Evolutionary conservation across 1,284 basidiomycete genomes (phyloP).

Genomic region (Ceratobasidium sp.): DNA sequence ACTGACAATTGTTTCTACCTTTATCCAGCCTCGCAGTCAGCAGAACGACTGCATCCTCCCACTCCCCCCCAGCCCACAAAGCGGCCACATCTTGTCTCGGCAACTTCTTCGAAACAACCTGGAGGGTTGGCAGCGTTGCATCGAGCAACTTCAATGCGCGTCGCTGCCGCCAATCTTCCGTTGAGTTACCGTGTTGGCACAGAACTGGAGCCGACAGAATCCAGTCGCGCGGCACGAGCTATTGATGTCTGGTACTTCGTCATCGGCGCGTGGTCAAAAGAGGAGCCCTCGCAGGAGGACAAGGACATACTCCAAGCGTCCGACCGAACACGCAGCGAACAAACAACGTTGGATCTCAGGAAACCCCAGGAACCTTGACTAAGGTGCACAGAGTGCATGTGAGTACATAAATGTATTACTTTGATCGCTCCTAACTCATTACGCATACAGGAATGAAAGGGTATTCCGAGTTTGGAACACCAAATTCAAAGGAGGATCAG

Average conservation of each 20-base stretch:
- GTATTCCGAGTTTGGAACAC: constrained; percentile 5
- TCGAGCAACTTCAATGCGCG: neutral
- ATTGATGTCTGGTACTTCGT: neutral
- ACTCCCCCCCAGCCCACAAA: too few species aligned
- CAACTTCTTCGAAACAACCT: too few species aligned
- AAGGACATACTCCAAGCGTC: neutral
- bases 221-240: neutral
- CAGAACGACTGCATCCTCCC: too few species aligned
- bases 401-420: neutral
- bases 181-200: neutral
- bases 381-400: constrained; percentile 13
- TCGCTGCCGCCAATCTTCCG: neutral
- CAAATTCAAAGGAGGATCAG: neutral
- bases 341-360: neutral
- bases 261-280: neutral
- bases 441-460: neutral
- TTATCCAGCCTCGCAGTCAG: too few species aligned
- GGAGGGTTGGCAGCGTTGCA: too few species aligned
- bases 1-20: too few species aligned
- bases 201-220: neutral
- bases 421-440: too few species aligned
- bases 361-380: neutral
- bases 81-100: too few species aligned
- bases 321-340: neutral
- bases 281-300: neutral